These are phyloP conservation scores for Madurella fahalii DNA, from an alignment of 2,329 filamentous ascomycete genomes.

Conservation along the genomic window DNA sequence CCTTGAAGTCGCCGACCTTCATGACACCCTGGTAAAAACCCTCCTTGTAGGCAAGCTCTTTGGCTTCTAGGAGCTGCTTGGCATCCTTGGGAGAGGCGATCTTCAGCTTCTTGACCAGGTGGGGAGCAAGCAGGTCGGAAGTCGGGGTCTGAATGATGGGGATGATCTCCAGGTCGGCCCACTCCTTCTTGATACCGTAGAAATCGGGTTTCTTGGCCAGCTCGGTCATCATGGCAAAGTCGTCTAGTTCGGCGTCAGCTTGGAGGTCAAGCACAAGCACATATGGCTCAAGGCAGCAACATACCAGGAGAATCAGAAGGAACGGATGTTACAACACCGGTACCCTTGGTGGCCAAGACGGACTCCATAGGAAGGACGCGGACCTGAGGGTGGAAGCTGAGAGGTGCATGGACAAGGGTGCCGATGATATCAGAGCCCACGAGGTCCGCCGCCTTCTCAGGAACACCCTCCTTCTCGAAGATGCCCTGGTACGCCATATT, in stretches of 20 bases:
- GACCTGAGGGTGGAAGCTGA: conserved; percentile 80
- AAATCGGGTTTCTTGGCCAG: conserved; percentile 93
- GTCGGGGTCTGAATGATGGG: conserved; percentile 88
- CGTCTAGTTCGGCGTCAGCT: conserved; percentile 48
- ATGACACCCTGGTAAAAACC: conserved; percentile 93
- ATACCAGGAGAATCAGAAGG: conserved; percentile 77
- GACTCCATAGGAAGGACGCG: conserved; percentile 93
- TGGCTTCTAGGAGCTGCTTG: conserved; percentile 86
- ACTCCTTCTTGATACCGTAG: conserved; percentile 94
- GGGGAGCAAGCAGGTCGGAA: conserved; percentile 77
- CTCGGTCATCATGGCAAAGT: conserved; percentile 84
- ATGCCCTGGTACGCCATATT: conserved; percentile 96
- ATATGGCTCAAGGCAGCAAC: not conserved
- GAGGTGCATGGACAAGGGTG: conserved; percentile 81
- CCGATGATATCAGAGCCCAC: conserved; percentile 78
- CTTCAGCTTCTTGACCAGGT: conserved; percentile 86
- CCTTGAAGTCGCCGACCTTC: conserved; percentile 82
- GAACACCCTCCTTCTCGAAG: conserved; percentile 71
- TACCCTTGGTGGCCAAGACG: conserved; percentile 88
- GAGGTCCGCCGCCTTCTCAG: conserved; percentile 70
- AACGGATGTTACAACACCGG: conserved; percentile 91
- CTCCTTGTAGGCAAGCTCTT: conserved; percentile 95
- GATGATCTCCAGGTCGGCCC: conserved; percentile 84
- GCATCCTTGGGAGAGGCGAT: conserved; percentile 95
- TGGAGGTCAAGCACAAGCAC: not conserved